Conservation (phyloP, 108 stramenopile species). For the Cyclotella distinguenda region DNA sequence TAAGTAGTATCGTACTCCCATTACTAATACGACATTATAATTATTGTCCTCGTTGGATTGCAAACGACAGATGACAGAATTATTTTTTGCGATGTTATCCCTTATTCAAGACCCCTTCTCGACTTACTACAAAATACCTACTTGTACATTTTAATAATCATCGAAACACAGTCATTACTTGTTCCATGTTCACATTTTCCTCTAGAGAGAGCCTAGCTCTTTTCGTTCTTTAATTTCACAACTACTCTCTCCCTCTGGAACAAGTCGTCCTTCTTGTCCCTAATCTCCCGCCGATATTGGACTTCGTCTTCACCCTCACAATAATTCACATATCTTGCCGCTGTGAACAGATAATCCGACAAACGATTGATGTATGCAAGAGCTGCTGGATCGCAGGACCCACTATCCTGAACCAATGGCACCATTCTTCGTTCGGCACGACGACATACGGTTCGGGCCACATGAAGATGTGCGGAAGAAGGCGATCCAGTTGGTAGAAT, state of each 20-base stretch:
- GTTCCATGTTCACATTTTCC: too few species aligned
- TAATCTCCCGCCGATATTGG: constrained; percentile 52
- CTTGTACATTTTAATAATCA: too few species aligned
- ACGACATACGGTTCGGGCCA: constrained; percentile 81
- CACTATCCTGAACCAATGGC: constrained; percentile 43
- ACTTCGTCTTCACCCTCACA: constrained; percentile 64
- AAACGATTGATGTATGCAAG: constrained; percentile 80
- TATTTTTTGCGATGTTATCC: too few species aligned
- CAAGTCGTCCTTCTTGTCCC: not conserved
- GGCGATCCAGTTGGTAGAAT: constrained; percentile 75
- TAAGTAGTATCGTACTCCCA: too few species aligned
- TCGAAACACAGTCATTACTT: too few species aligned
- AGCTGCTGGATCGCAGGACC: constrained; percentile 65
- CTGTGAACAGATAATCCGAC: constrained; percentile 83
- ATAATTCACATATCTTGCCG: constrained; percentile 75
- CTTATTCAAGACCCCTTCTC: too few species aligned
- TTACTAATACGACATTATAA: too few species aligned
- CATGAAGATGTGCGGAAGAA: constrained; percentile 69
- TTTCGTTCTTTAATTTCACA: constrained; percentile 25
- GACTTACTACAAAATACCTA: too few species aligned
- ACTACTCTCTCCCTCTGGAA: constrained; percentile 18
- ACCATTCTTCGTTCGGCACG: constrained; percentile 78
- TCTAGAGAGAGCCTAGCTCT: not conserved
- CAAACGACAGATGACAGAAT: too few species aligned
- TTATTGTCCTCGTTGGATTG: too few species aligned